These are phyloP conservation scores for Decorospora gaudefroyi DNA, from an alignment of 2,329 filamentous ascomycete species.

Conservation along the genomic window DNA sequence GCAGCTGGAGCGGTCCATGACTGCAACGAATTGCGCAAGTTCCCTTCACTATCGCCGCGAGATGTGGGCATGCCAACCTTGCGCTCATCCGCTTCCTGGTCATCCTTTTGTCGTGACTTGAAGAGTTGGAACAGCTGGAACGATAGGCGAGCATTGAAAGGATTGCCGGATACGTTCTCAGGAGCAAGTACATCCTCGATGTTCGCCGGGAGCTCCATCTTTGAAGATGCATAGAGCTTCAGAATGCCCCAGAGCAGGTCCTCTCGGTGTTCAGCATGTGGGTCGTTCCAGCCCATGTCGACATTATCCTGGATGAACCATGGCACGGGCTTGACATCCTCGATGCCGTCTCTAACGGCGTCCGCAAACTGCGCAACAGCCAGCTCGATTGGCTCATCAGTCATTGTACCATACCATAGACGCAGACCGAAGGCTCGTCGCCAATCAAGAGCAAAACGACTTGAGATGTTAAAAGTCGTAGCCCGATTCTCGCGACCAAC, in stretches of 20 bases:
- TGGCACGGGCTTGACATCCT: constrained; percentile 70
- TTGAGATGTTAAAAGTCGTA: constrained; percentile 78
- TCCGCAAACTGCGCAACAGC: constrained; percentile 75
- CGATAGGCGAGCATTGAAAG: constrained; percentile 73
- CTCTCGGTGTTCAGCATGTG: constrained; percentile 63
- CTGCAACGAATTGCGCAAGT: constrained; percentile 32
- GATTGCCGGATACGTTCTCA: constrained; percentile 74
- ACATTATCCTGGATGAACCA: constrained; percentile 68
- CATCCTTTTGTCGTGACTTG: constrained; percentile 38
- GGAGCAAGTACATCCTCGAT: constrained; percentile 75
- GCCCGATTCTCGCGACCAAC: constrained; percentile 78
- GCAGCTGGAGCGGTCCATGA: constrained; percentile 36
- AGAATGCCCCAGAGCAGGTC: constrained; percentile 87
- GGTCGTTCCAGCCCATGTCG: constrained; percentile 64
- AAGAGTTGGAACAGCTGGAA: constrained; percentile 79
- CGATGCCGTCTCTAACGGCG: constrained; percentile 72
- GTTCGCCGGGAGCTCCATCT: constrained; percentile 48
- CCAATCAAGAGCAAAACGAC: constrained; percentile 88
- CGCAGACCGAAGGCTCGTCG: constrained; percentile 89
- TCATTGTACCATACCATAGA: constrained; percentile 80
- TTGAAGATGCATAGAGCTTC: constrained; percentile 73
- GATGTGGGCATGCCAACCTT: constrained; percentile 40
- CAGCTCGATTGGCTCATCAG: constrained; percentile 68
- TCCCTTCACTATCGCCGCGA: constrained; percentile 24
- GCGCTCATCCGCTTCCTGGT: constrained; percentile 31